Evolutionary conservation across 1,284 basidiomycete genomes (phyloP).

Genomic region (Cryptococcus wingfieldii): DNA sequence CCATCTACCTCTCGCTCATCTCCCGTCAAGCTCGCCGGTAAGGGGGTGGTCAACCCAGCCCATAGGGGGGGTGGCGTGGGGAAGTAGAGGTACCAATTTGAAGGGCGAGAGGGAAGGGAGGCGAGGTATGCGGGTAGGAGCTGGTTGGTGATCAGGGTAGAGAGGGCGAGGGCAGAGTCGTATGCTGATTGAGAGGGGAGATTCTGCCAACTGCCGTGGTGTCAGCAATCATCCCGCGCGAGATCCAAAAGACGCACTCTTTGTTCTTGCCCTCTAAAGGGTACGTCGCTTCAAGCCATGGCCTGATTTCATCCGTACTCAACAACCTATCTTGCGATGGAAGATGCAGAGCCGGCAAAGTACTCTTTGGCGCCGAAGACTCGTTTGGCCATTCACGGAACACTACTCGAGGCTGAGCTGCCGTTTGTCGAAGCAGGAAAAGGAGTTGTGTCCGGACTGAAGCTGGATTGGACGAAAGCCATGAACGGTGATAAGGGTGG

Average conservation of each 20-base stretch:
- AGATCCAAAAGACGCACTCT: slow-evolving; percentile 16
- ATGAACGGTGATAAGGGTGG: slow-evolving; percentile 22
- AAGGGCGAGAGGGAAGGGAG: slow-evolving; percentile 6
- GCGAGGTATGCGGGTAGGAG: slow-evolving; percentile 33
- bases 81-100: slow-evolving; percentile 18
- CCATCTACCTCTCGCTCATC: slow-evolving; percentile 26
- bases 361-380: slow-evolving; percentile 31
- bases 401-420: slow-evolving; percentile 10
- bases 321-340: slow-evolving; percentile 27
- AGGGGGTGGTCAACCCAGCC: slow-evolving; percentile 38
- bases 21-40: slow-evolving; percentile 40
- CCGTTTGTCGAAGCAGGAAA: slow-evolving; percentile 35
- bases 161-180: slow-evolving; percentile 37
- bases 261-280: slow-evolving; percentile 27
- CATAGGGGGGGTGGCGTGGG: slow-evolving; percentile 32
- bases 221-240: neutral
- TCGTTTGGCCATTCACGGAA: slow-evolving; percentile 38
- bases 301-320: slow-evolving; percentile 28
- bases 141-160: slow-evolving; percentile 29
- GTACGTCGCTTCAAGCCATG: slow-evolving; percentile 35
- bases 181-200: slow-evolving; percentile 36
- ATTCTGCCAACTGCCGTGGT: slow-evolving; percentile 23
- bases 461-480: slow-evolving; percentile 33
- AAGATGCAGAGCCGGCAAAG: slow-evolving; percentile 32
- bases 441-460: slow-evolving; percentile 41